Evolutionary conservation across 2,329 filamentous ascomycete genomes (phyloP).

Genomic region (Epicoccum nigrum): DNA sequence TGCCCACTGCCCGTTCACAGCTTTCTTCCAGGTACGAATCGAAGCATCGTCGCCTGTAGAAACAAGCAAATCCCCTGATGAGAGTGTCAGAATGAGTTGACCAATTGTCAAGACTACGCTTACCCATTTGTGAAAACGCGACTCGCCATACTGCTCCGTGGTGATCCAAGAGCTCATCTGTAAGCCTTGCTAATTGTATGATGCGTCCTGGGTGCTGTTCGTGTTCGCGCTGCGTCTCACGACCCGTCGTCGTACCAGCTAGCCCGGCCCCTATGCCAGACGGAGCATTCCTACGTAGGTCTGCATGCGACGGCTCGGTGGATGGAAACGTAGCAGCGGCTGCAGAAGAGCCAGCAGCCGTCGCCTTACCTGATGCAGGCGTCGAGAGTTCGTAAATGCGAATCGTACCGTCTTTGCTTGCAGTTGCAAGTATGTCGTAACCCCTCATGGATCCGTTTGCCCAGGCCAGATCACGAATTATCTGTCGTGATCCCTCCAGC

Average conservation of each 20-base stretch:
- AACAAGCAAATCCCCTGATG: constrained; percentile 71
- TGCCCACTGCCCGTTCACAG: constrained; percentile 55
- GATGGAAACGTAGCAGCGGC: constrained; percentile 22
- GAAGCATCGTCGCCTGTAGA: constrained; percentile 78
- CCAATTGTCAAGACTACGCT: constrained; percentile 9
- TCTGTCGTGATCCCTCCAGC: constrained; percentile 72
- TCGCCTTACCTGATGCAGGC: constrained; percentile 52
- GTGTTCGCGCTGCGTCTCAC: constrained; percentile 59
- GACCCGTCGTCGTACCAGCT: constrained; percentile 50
- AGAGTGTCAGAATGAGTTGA: constrained; percentile 39
- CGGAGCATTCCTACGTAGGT: constrained; percentile 44
- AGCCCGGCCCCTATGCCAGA: constrained; percentile 62
- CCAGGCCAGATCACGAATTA: constrained; percentile 91
- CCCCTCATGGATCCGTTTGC: constrained; percentile 88
- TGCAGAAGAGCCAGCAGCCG: constrained; percentile 32
- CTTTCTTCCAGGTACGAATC: constrained; percentile 58
- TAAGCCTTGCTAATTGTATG: constrained; percentile 66
- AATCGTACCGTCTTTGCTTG: constrained; percentile 88
- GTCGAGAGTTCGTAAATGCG: constrained; percentile 85
- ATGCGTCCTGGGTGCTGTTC: constrained; percentile 69
- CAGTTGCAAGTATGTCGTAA: constrained; percentile 88
- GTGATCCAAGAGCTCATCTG: constrained; percentile 71
- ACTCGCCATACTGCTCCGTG: constrained; percentile 77
- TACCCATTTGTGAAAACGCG: constrained; percentile 63
- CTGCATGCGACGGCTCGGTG: constrained; percentile 31